Evolutionary conservation across 768 basidiomycete genomes (phyloP).

Genomic region (Lyophyllum atratum): DNA sequence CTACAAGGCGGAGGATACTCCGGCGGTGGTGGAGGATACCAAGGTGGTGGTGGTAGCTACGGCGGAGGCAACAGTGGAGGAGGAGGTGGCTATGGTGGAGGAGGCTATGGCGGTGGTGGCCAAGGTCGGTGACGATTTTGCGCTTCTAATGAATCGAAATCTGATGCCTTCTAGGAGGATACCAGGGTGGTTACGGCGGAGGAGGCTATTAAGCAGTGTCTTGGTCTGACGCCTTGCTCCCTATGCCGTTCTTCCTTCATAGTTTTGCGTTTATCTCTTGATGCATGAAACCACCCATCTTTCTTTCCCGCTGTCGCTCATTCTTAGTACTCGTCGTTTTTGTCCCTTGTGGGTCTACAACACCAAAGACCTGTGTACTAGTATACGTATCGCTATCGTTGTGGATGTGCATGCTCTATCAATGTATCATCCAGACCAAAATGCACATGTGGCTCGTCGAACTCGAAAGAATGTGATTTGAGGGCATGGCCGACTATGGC

Average conservation of each 20-base stretch:
- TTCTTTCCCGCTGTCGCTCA: slow-evolving; percentile 38
- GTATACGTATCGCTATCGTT: slow-evolving; percentile 29
- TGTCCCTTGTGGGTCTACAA: slow-evolving; percentile 37
- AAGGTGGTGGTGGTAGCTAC: slow-evolving; percentile 1
- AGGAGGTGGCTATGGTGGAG: slow-evolving; percentile 14
- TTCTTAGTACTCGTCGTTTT: slow-evolving; percentile 41
- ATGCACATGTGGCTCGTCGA: slow-evolving; percentile 9
- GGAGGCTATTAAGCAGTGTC: slow-evolving; percentile 30
- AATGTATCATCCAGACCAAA: slow-evolving; percentile 16
- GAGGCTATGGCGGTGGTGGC: slow-evolving; percentile 25
- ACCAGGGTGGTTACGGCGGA: slow-evolving; percentile 31
- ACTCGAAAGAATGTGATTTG: too few relatives aligned
- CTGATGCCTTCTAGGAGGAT: slow-evolving; percentile 21
- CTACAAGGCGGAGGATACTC: slow-evolving; percentile 1
- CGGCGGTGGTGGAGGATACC: slow-evolving; percentile 24
- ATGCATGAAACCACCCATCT: slow-evolving; percentile 31
- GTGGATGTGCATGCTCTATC: slow-evolving; percentile 22
- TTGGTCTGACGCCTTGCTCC: not conserved
- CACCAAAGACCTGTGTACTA: slow-evolving; percentile 49
- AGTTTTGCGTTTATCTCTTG: slow-evolving; percentile 10
- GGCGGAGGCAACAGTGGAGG: not conserved
- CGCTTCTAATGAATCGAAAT: slow-evolving; percentile 8
- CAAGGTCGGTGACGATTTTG: slow-evolving; percentile 22
- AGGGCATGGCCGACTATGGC: too few relatives aligned
- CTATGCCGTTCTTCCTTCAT: slow-evolving; percentile 6